Percentiles rank a stretch among this genome's conserved stretches.
Conservation (phyloP, 2,329 filamentous ascomycete genomes). For the Cercospora zeina region DNA sequence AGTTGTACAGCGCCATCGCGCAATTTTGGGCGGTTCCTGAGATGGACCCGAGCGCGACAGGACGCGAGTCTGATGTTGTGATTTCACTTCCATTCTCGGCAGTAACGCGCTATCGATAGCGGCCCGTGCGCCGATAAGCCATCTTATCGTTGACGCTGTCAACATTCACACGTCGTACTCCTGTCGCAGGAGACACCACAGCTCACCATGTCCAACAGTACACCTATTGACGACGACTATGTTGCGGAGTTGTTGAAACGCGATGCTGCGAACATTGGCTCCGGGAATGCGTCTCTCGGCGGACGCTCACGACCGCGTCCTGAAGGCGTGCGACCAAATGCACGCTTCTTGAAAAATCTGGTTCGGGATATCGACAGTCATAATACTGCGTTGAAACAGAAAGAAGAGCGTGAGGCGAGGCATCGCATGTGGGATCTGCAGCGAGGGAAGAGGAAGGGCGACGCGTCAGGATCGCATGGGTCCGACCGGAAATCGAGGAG, state of each 20-base stretch:
- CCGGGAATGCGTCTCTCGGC: slow-evolving; percentile 7
- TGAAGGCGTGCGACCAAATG: slow-evolving; percentile 79
- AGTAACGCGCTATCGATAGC: not conserved
- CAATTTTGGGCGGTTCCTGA: not conserved
- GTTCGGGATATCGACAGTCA: slow-evolving; percentile 85
- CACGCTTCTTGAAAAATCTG: slow-evolving; percentile 81
- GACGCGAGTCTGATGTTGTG: slow-evolving; percentile 3
- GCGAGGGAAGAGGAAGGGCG: slow-evolving; percentile 18
- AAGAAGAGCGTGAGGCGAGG: slow-evolving; percentile 76
- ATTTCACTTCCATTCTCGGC: not conserved
- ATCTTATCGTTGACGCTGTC: not conserved
- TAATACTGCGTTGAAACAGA: slow-evolving; percentile 82
- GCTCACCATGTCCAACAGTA: not conserved
- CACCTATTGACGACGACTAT: slow-evolving; percentile 65
- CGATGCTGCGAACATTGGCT: slow-evolving; percentile 59
- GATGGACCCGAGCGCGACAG: not conserved
- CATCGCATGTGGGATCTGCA: slow-evolving; percentile 65
- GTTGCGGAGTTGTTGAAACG: slow-evolving; percentile 75
- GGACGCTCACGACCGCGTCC: slow-evolving; percentile 20
- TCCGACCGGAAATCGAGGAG: slow-evolving; percentile 12
- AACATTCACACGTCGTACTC: not conserved
- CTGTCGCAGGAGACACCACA: not conserved
- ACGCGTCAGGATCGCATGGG: slow-evolving; percentile 15
- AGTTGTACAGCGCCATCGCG: not conserved
- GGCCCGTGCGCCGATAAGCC: slow-evolving; percentile 6